These are phyloP conservation scores for Sporopachydermia quercuum DNA, from an alignment of 805 yeast species.

Conservation along the genomic window DNA sequence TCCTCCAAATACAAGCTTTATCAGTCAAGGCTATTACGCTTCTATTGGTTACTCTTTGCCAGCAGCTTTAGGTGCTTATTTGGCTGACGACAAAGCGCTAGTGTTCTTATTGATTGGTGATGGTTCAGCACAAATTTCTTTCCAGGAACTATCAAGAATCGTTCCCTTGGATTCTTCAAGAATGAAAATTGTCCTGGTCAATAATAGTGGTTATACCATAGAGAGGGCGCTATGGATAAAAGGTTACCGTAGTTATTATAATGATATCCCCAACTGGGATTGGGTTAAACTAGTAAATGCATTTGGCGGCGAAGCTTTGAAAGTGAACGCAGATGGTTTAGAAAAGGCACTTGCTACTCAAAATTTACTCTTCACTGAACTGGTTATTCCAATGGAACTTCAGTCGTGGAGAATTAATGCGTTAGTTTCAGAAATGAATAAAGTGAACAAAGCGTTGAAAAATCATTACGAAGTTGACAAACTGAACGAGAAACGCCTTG, in stretches of 20 bases:
- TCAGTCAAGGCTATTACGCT: constrained; percentile 29
- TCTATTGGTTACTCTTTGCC: constrained; percentile 40
- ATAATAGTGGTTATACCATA: constrained; percentile 37
- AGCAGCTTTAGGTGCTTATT: constrained; percentile 31
- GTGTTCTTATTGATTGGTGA: constrained; percentile 33
- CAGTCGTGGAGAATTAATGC: constrained; percentile 10
- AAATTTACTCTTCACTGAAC: background rate
- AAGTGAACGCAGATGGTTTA: constrained; percentile 1
- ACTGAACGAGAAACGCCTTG: constrained; percentile 14
- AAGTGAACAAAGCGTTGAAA: background rate
- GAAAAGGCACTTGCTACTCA: background rate
- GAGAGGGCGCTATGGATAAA: constrained; percentile 28
- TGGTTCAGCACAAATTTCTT: constrained; percentile 41
- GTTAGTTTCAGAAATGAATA: background rate
- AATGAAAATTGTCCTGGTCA: constrained; percentile 26
- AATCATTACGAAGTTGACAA: constrained; percentile 6
- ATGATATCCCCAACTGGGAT: constrained; percentile 32
- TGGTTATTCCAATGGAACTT: constrained; percentile 4
- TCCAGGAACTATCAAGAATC: constrained; percentile 32
- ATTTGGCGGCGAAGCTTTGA: constrained; percentile 3
- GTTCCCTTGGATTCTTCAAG: constrained; percentile 33
- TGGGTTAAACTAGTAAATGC: constrained; percentile 40
- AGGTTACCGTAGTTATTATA: constrained; percentile 35
- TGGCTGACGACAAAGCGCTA: constrained; percentile 31
- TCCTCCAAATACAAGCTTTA: constrained; percentile 20